Evolutionary conservation across 768 basidiomycete genomes (phyloP), one percentile per base, ranked within the genome.

Genomic region (Auriculariales sp.): DNA sequence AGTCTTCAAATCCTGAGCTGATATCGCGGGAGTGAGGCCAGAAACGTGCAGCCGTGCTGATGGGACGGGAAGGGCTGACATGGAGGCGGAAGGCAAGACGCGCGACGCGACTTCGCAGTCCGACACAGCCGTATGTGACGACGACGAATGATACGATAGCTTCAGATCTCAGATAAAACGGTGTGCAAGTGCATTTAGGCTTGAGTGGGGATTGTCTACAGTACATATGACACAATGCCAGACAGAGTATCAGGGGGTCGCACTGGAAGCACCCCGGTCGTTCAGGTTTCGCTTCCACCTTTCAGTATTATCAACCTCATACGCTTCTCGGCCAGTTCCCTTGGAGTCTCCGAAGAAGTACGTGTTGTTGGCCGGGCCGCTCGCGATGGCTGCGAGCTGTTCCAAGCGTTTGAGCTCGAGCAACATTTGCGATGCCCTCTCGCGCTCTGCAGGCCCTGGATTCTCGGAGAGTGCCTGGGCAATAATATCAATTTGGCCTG

Each of bases 1-100:
- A 29, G 66, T 62, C 5, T 68, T 67, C n/a, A 84, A 68, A 60
- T 83, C 83, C 17, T 67, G 62, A 3, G 64, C 59, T 0, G 76
- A 70, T 28, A 89, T 74, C 3, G 77, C 64, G 0, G 82, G 77
- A 0, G 83, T 86, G 3, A 89, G 69, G 2, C 86, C 86, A 27
- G 84, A 84, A 49, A 89, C 69, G 48, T 84, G 82, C 9, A 87
- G 68, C 32, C 83, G 69, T 65, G 81, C 86, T 29, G 46, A 22
- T 11, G 46, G 22, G 7, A 22, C n/a, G 3, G 35, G n/a, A n/a
- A 15, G n/a, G n/a, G n/a, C n/a, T n/a, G n/a, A n/a, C n/a, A n/a
- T 36, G n/a, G 22, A n/a, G n/a, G 35, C 15, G 35, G 35, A n/a
- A 36, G 22, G 35, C n/a, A 36, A 9, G 15, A 36, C n/a, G 15